phyloP scores from a whole-genome alignment of 2,329 filamentous ascomycete species.

The Epichloe sp. region DNA sequence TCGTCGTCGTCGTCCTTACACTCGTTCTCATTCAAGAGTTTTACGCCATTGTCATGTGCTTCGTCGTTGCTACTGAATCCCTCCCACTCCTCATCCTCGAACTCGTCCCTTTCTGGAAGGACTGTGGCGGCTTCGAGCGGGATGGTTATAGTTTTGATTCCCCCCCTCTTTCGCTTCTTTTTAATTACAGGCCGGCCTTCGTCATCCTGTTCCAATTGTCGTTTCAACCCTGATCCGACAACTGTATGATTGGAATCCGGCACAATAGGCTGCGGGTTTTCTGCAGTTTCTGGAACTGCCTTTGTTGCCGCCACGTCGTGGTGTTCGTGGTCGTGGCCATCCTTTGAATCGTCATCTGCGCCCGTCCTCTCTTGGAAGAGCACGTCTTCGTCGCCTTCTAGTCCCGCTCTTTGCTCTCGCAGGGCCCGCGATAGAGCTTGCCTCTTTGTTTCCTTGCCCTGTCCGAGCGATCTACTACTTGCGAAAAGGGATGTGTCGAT shows the following conservation, averaged over 20 bases:
- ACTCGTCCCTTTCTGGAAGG: slow-evolving; percentile 21
- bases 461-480: slow-evolving; percentile 66
- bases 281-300: background rate
- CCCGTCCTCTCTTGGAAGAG: slow-evolving; percentile 32
- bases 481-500: slow-evolving; percentile 71
- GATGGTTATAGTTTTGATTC: slow-evolving; percentile 39
- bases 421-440: slow-evolving; percentile 53
- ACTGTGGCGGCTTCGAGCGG: slow-evolving; percentile 29
- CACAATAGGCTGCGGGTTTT: background rate
- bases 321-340: slow-evolving; percentile 11
- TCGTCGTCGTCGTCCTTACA: slow-evolving; percentile 18
- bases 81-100: slow-evolving; percentile 41
- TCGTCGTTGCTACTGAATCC: slow-evolving; percentile 44
- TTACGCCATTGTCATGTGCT: slow-evolving; percentile 2
- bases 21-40: slow-evolving; percentile 10
- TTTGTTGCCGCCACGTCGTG: slow-evolving; percentile 4
- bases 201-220: slow-evolving; percentile 68
- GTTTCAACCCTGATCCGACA: slow-evolving; percentile 70
- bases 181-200: slow-evolving; percentile 71
- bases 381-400: slow-evolving; percentile 39
- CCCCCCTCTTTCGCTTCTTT: slow-evolving; percentile 63
- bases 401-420: slow-evolving; percentile 51
- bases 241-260: background rate
- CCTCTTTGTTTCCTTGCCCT: slow-evolving; percentile 56
- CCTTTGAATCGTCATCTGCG: slow-evolving; percentile 18